Base-by-base conservation (phyloP, 208 protist genomes). In the Naegleria lovaniensis region DNA sequence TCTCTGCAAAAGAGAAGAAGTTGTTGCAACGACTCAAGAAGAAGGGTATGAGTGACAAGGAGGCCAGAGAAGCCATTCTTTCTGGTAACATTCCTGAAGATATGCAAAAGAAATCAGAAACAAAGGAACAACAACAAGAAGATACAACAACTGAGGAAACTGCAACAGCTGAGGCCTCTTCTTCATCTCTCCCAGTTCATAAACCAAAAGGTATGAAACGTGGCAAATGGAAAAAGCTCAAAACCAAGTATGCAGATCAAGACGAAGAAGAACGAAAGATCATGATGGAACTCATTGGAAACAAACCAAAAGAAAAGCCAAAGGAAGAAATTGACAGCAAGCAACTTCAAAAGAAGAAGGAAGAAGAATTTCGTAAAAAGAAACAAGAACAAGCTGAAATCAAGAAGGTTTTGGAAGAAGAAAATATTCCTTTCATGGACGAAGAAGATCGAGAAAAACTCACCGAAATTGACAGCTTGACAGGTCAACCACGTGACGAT, bases 191-290 rank as follows among this genome's bases (percentile, higher is more conserved):
- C 38, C 83, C 48, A n/a, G 89, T 41, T 29, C 91, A 79, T 5
- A 89, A 83, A 39, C 76, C 59, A 76, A 55, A 36, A 39, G 58
- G 75, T 13, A 88, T 92, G 83, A 88, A 90, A n/a, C 29, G 48
- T 39, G 86, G 38, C 55, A 94, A 91, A 91, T 93, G 51, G 89
- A 92, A 87, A 92, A 90, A 88, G 33, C 9, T 93, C 29, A 93
- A 76, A 79, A 88, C 38, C 29, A 92, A 88, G 75, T 85, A 96
- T 90, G 93, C 85, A 52, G 92, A 95, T 84, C 95, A 96, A 92
- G 94, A 95, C 87, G 94, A 95, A 83, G 94, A 95, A 41, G 94
- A 95, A 55, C 90, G 93, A 67, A 83, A 91, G 55, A n/a, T 93
- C 36, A 88, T 40, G 90, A 90, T 95, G 43, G 43, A 93, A 55